These are phyloP conservation scores for Phallus indusiatus DNA, from an alignment of 768 basidiomycete species.

Conservation along the genomic window DNA sequence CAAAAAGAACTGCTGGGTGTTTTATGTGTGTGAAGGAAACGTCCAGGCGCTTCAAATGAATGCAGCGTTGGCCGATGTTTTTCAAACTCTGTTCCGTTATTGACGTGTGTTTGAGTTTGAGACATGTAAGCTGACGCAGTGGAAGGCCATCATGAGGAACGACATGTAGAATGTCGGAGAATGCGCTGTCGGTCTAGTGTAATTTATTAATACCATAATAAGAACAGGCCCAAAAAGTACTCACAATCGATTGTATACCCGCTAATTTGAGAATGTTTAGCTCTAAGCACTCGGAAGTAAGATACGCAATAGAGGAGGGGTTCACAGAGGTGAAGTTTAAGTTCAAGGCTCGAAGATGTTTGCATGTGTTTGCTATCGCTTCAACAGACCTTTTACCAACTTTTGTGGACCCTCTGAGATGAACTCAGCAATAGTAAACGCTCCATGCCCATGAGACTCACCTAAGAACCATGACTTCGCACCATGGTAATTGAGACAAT, in stretches of 20 bases:
- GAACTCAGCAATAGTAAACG: conserved; percentile 1
- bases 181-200: conserved; percentile 46
- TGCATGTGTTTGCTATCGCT: conserved; percentile 34
- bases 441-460: conserved; percentile 19
- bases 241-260: conserved; percentile 52
- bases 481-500: conserved; percentile 32
- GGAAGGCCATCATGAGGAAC: conserved; percentile 15
- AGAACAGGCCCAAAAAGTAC: conserved; percentile 12
- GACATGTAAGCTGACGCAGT: conserved; percentile 34
- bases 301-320: conserved; percentile 35
- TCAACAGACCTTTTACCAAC: conserved; percentile 41
- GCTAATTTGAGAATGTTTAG: conserved; percentile 55
- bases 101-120: conserved; percentile 50
- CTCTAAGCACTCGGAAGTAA: conserved; percentile 30
- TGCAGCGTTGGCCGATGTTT: conserved; percentile 34
- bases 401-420: conserved; percentile 47
- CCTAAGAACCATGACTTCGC: conserved; percentile 47
- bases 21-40: conserved; percentile 53
- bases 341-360: conserved; percentile 37
- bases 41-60: conserved; percentile 46
- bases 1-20: conserved; percentile 21
- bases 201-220: conserved; percentile 1
- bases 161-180: conserved; percentile 34
- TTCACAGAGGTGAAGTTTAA: conserved; percentile 51
- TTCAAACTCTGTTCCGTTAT: conserved; percentile 42